Conservation (phyloP, 768 basidiomycete genomes). For the Pilatotrama ljubarskyi region DNA sequence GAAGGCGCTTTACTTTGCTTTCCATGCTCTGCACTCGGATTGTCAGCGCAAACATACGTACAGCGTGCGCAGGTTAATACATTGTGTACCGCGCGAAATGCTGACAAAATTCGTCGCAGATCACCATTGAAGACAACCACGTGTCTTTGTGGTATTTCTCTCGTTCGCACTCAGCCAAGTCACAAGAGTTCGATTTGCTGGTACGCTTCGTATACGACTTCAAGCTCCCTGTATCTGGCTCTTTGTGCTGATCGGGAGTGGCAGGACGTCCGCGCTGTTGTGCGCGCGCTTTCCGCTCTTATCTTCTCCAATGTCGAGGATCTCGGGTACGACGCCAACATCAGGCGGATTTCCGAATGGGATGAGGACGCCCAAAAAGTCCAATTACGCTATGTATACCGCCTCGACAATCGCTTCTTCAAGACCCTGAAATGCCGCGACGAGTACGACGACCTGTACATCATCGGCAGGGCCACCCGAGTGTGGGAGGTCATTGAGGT, state of each 20-base stretch:
- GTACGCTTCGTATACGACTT: background rate
- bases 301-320: slow-evolving; percentile 7
- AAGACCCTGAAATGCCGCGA: slow-evolving; percentile 1
- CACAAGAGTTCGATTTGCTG: background rate
- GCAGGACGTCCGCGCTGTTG: slow-evolving; percentile 4
- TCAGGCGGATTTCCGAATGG: background rate
- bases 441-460: background rate
- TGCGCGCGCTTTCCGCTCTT: background rate
- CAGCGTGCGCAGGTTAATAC: background rate
- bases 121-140: slow-evolving; percentile 4
- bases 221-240: background rate
- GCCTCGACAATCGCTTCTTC: background rate
- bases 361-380: background rate
- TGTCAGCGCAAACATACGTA: slow-evolving; percentile 4
- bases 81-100: background rate
- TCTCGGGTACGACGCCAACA: slow-evolving; percentile 6
- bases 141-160: slow-evolving; percentile 2
- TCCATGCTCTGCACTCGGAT: background rate
- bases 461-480: background rate
- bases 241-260: background rate
- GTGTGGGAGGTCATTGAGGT: slow-evolving; percentile 4
- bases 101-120: background rate
- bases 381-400: background rate
- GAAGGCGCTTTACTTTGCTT: background rate
- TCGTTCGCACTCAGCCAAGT: slow-evolving; percentile 7